These are phyloP conservation scores for Prunus mongolica DNA, from an alignment of 306 rosid species.

Conservation along the genomic window DNA sequence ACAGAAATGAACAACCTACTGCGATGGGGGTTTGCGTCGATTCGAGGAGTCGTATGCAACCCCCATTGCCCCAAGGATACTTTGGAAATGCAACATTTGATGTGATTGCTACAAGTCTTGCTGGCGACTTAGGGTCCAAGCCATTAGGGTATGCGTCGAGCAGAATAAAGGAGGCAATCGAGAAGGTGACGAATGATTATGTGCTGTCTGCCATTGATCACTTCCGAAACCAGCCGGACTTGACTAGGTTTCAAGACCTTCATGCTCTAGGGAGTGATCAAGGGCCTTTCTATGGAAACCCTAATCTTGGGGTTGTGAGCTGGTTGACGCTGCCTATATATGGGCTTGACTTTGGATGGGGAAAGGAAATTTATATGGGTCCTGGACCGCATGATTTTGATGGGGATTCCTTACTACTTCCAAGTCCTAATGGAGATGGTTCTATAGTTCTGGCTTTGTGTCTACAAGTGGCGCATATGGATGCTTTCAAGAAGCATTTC, in stretches of 20 bases:
- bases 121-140: slow-evolving; percentile 45
- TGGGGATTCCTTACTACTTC: slow-evolving; percentile 43
- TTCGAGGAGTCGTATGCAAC: slow-evolving; percentile 36
- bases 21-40: slow-evolving; percentile 34
- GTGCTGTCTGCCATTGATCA: slow-evolving; percentile 35
- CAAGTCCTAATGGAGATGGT: slow-evolving; percentile 40
- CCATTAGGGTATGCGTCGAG: slow-evolving; percentile 53
- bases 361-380: slow-evolving; percentile 47
- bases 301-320: slow-evolving; percentile 44
- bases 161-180: slow-evolving; percentile 46
- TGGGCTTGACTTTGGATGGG: slow-evolving; percentile 70
- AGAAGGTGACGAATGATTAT: slow-evolving; percentile 45
- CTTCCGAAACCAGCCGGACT: slow-evolving; percentile 39
- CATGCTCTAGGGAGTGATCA: slow-evolving; percentile 22
- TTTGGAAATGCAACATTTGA: slow-evolving; percentile 56
- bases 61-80: slow-evolving; percentile 44
- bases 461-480: slow-evolving; percentile 45
- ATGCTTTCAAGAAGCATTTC: slow-evolving; percentile 48
- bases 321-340: slow-evolving; percentile 55
- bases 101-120: slow-evolving; percentile 32
- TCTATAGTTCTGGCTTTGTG: slow-evolving; percentile 40
- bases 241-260: slow-evolving; percentile 47
- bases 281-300: slow-evolving; percentile 42
- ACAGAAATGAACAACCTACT: slow-evolving; percentile 36
- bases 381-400: slow-evolving; percentile 42